Evolutionary conservation across 345 rosid genomes (phyloP), one percentile per base, ranked within the genome.

Genomic region (Physaria fendleri): DNA sequence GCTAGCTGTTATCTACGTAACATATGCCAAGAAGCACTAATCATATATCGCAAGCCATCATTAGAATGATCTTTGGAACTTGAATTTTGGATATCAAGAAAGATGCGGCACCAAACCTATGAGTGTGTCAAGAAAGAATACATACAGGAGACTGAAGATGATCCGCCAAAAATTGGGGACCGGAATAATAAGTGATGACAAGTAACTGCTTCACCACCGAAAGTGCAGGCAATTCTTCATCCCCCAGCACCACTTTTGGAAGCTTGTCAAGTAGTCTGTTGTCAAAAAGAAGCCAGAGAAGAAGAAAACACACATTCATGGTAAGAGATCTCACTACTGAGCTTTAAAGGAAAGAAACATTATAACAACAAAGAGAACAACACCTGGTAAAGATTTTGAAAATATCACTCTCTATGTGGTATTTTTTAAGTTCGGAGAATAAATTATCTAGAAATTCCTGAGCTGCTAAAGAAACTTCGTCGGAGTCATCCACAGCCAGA

Each of bases 81-180:
- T 24, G 14, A 45, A 25, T 44, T 4, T 64, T 15, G n/a, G 61
- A 61, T 42, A 13, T n/a, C 13, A 54, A 47, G 35, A 52, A 63
- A 53, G 57, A 53, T 32, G 21, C 12, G 6, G 27, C 39, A 56
- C 43, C 63, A 60, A 32, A 75, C 64, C 50, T 70, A 56, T 46
- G 48, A 69, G 56, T n/a, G 9, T 55, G 44, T 18, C 47, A 55
- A 48, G 54, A 64, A 63, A 71, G 65, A 53, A 56, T 42, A 81
- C 98, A 50, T 87, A 93, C 97, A 22, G 94, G 97, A 68, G 94
- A 89, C 45, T 77, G 91, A 56, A 93, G 91, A 56, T 78, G 85
- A 71, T 80, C 80, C 52, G 78, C 56, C 66, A 89, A 44, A 74
- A 81, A 78, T 23, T 53, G 81, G 64, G 97, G 97, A 56, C 99